Base-by-base conservation (phyloP, 2,329 filamentous ascomycete genomes). In the Aspergillus jensenii region DNA sequence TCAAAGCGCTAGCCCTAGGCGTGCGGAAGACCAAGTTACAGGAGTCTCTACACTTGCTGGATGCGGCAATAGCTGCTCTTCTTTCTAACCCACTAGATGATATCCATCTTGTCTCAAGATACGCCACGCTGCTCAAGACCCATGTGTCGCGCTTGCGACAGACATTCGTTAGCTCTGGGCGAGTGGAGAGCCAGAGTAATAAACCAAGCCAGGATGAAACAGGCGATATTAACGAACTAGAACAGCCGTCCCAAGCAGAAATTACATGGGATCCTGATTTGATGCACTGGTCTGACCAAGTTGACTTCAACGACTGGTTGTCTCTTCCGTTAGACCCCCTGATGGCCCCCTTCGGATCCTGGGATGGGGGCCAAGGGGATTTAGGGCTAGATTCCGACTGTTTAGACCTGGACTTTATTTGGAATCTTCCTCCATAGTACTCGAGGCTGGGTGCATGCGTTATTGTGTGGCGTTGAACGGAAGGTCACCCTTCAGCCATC, bases 51-150 rank as follows among this genome's bases (percentile, higher is more conserved):
- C 41, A 25, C n/a, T n/a, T 53, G 31, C 19, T 53, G 7, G 51
- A 53, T 21, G 19, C 51, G 7, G 51, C 51, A 9, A 37, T 53
- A 8, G 41, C 41, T 19, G 27, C 41, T 8, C 7, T 53, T 3
- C 51, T 45, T 11, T 53, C 40, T 1, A 45, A 53, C 8, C 51
- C 25, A 6, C 31, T 53, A 70, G 47, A 87, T 80, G 55, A 85
- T 77, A 40, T 47, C 44, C 7, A 87, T 68, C 62, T 84, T 85
- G 21, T 84, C 69, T 25, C 84, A 78, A 0, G 82, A 82, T 17
- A 86, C 78, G n/a, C 51, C 6, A 43, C 41, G 27, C 27, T 53
- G 21, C 41, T 53, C 2, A 45, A 53, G 17, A 53, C 51, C 7
- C 41, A 53, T 39, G 51, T 37, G 14, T 53, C 51, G 27, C 51